These are phyloP conservation scores for Atractiella rhizophila DNA, from an alignment of 768 basidiomycete genomes.

Conservation along the genomic window DNA sequence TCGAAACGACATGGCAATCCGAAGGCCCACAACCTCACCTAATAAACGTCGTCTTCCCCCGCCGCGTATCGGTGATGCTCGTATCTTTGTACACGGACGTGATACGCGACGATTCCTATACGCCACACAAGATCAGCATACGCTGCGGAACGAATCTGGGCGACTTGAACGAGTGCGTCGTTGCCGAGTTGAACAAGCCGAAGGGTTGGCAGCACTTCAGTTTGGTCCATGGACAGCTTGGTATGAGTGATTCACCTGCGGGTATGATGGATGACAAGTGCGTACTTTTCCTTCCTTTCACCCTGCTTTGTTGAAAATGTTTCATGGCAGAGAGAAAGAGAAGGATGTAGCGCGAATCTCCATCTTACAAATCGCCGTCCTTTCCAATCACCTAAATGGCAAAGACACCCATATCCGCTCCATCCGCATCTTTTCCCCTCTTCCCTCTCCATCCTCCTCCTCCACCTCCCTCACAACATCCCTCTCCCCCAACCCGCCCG, in stretches of 20 bases:
- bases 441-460: no score
- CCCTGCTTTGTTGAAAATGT: not conserved
- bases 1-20: slow-evolving; percentile 90
- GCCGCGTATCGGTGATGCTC: slow-evolving; percentile 42
- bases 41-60: slow-evolving; percentile 76
- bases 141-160: slow-evolving; percentile 74
- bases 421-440: slow-evolving; percentile 63
- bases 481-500: no score
- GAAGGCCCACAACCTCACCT: slow-evolving; percentile 95
- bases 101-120: slow-evolving; percentile 80
- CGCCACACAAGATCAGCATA: slow-evolving; percentile 68
- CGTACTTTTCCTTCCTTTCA: no score
- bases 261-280: no score
- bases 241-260: slow-evolving; percentile 3
- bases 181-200: slow-evolving; percentile 50
- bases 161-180: slow-evolving; percentile 74
- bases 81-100: slow-evolving; percentile 58
- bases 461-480: no score
- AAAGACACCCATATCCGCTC: slow-evolving; percentile 97
- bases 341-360: no score
- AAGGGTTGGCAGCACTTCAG: slow-evolving; percentile 82
- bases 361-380: slow-evolving; percentile 64
- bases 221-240: slow-evolving; percentile 53
- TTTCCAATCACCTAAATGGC: slow-evolving; percentile 89
- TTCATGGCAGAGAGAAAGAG: slow-evolving; percentile 26